Base-by-base conservation (phyloP, 495 filamentous ascomycete species). In the Penicillium malachiteum region DNA sequence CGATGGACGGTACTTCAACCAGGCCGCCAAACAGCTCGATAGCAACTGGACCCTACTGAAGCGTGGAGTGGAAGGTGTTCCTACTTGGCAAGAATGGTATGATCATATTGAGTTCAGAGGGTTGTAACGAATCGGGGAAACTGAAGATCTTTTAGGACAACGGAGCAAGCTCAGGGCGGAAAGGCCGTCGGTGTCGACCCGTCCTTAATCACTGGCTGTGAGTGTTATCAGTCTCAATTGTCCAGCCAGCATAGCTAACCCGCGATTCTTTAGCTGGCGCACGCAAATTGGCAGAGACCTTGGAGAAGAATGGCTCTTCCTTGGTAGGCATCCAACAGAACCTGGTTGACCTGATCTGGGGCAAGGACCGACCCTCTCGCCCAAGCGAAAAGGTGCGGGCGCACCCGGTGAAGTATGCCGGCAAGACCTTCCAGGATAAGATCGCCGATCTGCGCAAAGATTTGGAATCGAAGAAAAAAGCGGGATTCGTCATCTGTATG, bases 1-100 rank as follows among this genome's bases (percentile, higher is more conserved):
- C 31, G 95, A 99, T 70, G 95, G 95, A 18, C 87, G 95, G 41
- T 99, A 99, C 73, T 97, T 97, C 79, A 97, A 97, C 74, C 95
- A 99, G 71, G 95, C 95, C 44, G 76, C 85, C 43, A 88, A 94
- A 63, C 93, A 99, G 70, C 82, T 99, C 35, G 95, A 97, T 66
- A 78, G 69, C 58, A 97, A 97, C 70, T 99, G 95, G 95, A 68
- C 80, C 38, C 81, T 99, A 10, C 75, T 99, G 61, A 99, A 97
- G 77, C 88, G 93, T 64, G 95, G 95, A 6, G 73, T 96, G 14
- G 88, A 91, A 61, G 91, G 96, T 68, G 92, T 97, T 30, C 93
- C 91, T 7, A 97, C 93, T 3, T 97, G 94, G 90, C 91, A 96
- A 70, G 95, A 99, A 71, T 99, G 95, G 95, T 88, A 81, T 37